Percentiles rank a stretch among this genome's conserved stretches.
These are phyloP conservation scores for Colletotrichum sp. DNA, from an alignment of 2,329 filamentous ascomycete species.

Conservation along the genomic window DNA sequence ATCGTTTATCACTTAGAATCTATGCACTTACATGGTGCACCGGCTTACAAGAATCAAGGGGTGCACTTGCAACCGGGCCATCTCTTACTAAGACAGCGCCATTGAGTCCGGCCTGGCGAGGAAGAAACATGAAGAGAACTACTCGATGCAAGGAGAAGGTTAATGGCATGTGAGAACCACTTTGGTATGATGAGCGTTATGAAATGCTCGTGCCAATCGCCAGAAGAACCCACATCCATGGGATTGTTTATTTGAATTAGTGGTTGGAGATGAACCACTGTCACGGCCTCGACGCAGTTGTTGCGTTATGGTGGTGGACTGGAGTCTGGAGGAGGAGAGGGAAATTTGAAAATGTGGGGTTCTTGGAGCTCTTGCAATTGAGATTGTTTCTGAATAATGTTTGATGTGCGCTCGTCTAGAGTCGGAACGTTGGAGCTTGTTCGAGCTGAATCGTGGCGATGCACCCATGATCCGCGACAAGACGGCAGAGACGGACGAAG, in stretches of 20 bases:
- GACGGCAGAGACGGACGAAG: background rate
- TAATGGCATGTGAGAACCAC: background rate
- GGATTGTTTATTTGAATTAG: background rate
- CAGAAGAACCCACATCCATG: background rate
- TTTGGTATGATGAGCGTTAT: background rate
- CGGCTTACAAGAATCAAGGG: background rate
- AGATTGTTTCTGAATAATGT: slow-evolving; percentile 15
- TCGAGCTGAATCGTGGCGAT: slow-evolving; percentile 15
- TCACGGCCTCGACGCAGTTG: background rate
- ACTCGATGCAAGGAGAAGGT: background rate
- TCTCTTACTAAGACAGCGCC: background rate
- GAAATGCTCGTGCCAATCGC: background rate
- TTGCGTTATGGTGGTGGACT: background rate
- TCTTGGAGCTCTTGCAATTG: background rate
- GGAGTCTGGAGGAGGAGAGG: background rate
- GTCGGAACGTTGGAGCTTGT: background rate
- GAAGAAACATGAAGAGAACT: background rate
- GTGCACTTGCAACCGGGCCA: background rate
- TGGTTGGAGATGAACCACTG: background rate
- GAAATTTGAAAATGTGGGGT: slow-evolving; percentile 3
- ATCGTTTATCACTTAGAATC: fast-evolving
- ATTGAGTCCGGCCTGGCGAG: background rate
- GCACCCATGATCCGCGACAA: slow-evolving; percentile 9
- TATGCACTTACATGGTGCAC: background rate
- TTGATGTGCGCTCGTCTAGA: slow-evolving; percentile 19